These are phyloP conservation scores for Apiospora phragmitis DNA, from an alignment of 2,329 filamentous ascomycete species.

Conservation along the genomic window DNA sequence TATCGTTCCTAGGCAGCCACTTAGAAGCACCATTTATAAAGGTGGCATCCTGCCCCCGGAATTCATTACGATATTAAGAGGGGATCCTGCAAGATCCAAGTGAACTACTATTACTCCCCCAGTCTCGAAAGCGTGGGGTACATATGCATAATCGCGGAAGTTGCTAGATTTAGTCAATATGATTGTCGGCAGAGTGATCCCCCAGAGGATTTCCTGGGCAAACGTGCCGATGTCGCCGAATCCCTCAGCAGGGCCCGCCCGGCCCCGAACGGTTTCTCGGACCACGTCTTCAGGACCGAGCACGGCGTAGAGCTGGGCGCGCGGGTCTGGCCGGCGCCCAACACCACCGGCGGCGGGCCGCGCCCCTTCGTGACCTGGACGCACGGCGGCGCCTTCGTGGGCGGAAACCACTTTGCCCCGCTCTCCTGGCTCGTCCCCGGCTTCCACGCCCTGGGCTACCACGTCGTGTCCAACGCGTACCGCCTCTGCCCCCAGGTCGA, in stretches of 20 bases:
- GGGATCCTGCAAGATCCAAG: not conserved
- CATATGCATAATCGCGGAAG: too few relatives aligned
- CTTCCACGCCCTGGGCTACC: constrained; percentile 8
- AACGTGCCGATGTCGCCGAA: not conserved
- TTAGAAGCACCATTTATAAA: not conserved
- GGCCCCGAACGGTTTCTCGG: not conserved
- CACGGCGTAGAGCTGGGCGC: not conserved
- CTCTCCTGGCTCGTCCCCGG: constrained; percentile 5
- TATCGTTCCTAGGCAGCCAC: not conserved
- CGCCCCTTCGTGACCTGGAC: constrained; percentile 10
- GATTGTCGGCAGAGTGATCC: not conserved
- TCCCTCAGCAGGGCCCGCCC: not conserved
- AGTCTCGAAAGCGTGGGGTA: not conserved
- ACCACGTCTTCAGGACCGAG: constrained; percentile 10
- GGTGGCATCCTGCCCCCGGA: not conserved
- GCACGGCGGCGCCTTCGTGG: constrained; percentile 5
- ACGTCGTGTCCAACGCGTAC: constrained; percentile 8
- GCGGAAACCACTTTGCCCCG: not conserved
- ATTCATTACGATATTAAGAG: not conserved
- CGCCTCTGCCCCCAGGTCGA: constrained; percentile 6
- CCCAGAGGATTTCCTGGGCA: not conserved
- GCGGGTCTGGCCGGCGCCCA: constrained; percentile 3
- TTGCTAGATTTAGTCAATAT: not conserved
- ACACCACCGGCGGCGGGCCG: not conserved
- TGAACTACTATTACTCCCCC: not conserved